Conservation (phyloP, 139 green algal species). For the Auxenochlorella pyrenoidosa region DNA sequence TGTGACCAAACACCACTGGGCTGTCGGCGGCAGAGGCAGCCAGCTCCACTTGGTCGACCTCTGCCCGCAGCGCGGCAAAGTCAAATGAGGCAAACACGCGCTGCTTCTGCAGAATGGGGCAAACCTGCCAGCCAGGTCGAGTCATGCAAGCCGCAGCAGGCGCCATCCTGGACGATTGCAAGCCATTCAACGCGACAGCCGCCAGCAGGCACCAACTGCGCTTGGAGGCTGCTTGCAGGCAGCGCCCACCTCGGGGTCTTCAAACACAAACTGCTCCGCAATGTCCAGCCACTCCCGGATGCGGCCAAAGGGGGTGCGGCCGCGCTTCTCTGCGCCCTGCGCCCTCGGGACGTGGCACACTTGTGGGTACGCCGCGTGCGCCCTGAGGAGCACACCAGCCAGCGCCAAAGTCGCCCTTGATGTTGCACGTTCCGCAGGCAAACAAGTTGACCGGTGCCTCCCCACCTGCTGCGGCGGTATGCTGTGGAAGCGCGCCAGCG, state of each 20-base stretch:
- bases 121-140: not conserved
- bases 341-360: too few relatives aligned
- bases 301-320: slow-evolving; percentile 36
- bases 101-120: slow-evolving; percentile 50
- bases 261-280: slow-evolving; percentile 67
- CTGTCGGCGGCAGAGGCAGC: slow-evolving; percentile 49
- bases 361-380: too few relatives aligned
- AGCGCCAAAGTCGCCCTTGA: too few relatives aligned
- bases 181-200: too few relatives aligned
- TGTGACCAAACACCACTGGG: slow-evolving; percentile 86
- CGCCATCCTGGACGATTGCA: too few relatives aligned
- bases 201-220: too few relatives aligned
- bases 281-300: slow-evolving; percentile 66
- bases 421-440: too few relatives aligned
- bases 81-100: slow-evolving; percentile 56
- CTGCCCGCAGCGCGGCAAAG: slow-evolving; percentile 57
- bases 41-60: slow-evolving; percentile 64
- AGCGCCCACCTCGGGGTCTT: slow-evolving; percentile 15
- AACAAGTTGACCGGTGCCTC: too few relatives aligned
- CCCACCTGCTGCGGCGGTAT: slow-evolving; percentile 8
- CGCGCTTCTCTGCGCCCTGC: not conserved
- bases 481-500: slow-evolving; percentile 67
- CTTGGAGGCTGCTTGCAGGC: too few relatives aligned
- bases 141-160: too few relatives aligned
- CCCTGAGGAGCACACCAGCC: not conserved